Conservation (phyloP, 768 basidiomycete species). For the Phaffia tasmanica region DNA sequence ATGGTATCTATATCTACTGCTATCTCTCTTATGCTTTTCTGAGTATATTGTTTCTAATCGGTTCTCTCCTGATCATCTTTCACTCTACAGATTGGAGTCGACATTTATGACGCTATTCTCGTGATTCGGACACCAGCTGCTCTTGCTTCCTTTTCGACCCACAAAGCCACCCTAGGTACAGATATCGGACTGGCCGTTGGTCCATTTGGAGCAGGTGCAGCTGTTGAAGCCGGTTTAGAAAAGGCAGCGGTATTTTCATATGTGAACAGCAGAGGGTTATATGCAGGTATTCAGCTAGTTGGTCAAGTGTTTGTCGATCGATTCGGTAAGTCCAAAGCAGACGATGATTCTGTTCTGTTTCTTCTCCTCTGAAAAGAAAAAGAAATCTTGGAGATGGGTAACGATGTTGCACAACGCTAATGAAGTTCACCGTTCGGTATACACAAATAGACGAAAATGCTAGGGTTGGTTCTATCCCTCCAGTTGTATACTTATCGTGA, state of each 20-base stretch:
- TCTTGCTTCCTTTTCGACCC: slow-evolving; percentile 35
- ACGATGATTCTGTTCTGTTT: slow-evolving; percentile 13
- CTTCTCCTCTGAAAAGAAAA: not conserved
- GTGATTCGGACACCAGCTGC: slow-evolving; percentile 36
- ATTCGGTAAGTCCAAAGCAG: slow-evolving; percentile 29
- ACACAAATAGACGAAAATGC: not conserved
- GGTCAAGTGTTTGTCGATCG: slow-evolving; percentile 35
- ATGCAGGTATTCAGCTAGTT: slow-evolving; percentile 37
- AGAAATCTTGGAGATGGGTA: too few relatives aligned
- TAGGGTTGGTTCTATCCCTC: too few relatives aligned
- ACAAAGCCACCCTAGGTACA: slow-evolving; percentile 30
- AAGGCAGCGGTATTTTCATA: slow-evolving; percentile 35
- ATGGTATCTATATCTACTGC: slow-evolving; percentile 13
- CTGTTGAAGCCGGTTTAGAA: slow-evolving; percentile 35
- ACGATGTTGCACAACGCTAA: not conserved
- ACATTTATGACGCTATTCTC: slow-evolving; percentile 38
- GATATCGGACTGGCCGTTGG: slow-evolving; percentile 35
- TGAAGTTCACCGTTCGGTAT: slow-evolving; percentile 6
- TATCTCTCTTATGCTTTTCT: not conserved
- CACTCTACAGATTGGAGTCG: slow-evolving; percentile 30
- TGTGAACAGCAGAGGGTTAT: slow-evolving; percentile 35
- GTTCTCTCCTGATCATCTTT: not conserved
- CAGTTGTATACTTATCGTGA: too few relatives aligned
- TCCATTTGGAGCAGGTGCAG: slow-evolving; percentile 37
- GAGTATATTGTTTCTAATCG: not conserved